Percentiles rank a stretch among this genome's conserved stretches.
Conservation (phyloP, 164 flowering plant species). For the Platanus orientalis region DNA sequence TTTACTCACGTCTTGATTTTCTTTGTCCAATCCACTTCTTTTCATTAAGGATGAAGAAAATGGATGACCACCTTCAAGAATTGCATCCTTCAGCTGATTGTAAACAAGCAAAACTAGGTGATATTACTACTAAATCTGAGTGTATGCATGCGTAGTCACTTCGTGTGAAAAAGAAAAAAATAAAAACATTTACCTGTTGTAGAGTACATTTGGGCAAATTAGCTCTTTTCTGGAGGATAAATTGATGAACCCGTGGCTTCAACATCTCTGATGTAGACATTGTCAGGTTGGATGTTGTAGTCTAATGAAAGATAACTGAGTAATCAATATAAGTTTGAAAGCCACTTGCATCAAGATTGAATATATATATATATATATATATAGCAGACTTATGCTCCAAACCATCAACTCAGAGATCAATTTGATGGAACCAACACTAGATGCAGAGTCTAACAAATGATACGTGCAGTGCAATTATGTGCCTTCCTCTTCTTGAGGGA, state of each 20-base stretch:
- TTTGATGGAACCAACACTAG: too few relatives aligned
- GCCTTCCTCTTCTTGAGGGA: too few relatives aligned
- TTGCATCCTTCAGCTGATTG: slow-evolving; percentile 50
- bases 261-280: slow-evolving; percentile 20
- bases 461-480: too few relatives aligned
- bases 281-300: slow-evolving; percentile 17
- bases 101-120: slow-evolving; percentile 6
- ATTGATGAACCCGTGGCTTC: slow-evolving; percentile 38
- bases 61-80: slow-evolving; percentile 35
- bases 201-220: slow-evolving; percentile 42
- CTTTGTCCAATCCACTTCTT: slow-evolving; percentile 29
- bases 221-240: slow-evolving; percentile 48
- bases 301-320: slow-evolving; percentile 23
- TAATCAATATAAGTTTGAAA: background rate
- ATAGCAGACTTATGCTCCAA: too few relatives aligned
- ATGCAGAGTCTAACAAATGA: too few relatives aligned
- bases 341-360: too few relatives aligned
- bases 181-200: slow-evolving; percentile 33
- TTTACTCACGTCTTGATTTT: slow-evolving; percentile 6
- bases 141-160: too few relatives aligned
- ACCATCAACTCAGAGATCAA: too few relatives aligned
- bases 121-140: slow-evolving; percentile 3
- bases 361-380: too few relatives aligned
- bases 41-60: slow-evolving; percentile 29
- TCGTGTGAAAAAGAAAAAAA: background rate